Percentiles rank a stretch among this genome's conserved stretches.
Evolutionary conservation across 495 filamentous ascomycete genomes (phyloP).

Genomic region (Neurospora tetrasperma): DNA sequence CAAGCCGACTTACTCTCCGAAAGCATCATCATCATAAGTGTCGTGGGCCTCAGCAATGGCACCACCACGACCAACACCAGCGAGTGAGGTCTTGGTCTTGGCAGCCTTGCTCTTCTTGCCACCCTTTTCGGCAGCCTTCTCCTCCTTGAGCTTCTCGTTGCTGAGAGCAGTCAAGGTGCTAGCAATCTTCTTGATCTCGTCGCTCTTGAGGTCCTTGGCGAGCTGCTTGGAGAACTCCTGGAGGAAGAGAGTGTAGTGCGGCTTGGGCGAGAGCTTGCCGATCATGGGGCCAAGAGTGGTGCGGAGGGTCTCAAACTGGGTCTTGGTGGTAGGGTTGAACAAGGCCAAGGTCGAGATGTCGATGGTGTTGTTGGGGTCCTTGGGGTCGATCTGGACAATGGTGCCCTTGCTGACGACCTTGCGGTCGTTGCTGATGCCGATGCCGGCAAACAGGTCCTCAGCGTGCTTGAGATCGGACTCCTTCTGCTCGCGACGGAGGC

Average conservation of each 20-base stretch:
- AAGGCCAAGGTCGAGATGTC: conserved; percentile 70
- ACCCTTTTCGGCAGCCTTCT: conserved; percentile 88
- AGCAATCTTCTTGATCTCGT: conserved; percentile 91
- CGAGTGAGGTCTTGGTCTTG: conserved; percentile 83
- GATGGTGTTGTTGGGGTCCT: conserved; percentile 64
- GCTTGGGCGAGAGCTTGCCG: conserved; percentile 65
- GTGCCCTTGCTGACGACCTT: conserved; percentile 44
- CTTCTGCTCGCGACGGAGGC: conserved; percentile 67
- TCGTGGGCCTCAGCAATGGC: conserved; percentile 60
- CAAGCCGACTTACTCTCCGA: conserved; percentile 58
- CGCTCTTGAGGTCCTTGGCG: conserved; percentile 74
- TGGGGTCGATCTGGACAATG: conserved; percentile 55
- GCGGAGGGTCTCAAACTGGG: conserved; percentile 67
- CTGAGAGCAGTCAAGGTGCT: conserved; percentile 71
- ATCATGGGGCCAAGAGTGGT: conserved; percentile 69
- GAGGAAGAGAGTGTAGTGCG: conserved; percentile 78
- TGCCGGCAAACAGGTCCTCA: conserved; percentile 75
- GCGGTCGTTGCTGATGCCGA: conserved; percentile 63
- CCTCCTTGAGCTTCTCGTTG: conserved; percentile 99
- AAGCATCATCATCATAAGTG: conserved; percentile 62
- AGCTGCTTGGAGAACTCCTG: conserved; percentile 85
- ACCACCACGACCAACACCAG: conserved; percentile 42
- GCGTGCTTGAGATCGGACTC: conserved; percentile 87
- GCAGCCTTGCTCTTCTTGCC: conserved; percentile 93
- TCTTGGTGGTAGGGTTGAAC: conserved; percentile 83